These are phyloP conservation scores for Mesotaenium endlicherianum DNA, from an alignment of 139 green algal genomes.

Conservation along the genomic window DNA sequence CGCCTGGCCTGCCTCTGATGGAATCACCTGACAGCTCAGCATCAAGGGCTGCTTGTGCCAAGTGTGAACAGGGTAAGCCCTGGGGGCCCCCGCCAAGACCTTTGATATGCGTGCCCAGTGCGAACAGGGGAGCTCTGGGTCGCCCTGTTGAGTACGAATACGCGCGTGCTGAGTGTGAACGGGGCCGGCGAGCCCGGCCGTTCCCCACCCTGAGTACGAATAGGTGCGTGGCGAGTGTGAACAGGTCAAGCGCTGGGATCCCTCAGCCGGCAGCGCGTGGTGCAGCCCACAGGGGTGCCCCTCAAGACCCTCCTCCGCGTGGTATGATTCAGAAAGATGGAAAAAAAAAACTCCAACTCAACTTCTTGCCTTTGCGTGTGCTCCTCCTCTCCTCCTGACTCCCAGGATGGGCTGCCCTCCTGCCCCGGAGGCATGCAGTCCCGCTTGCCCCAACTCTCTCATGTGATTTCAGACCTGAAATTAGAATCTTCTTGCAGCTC, in stretches of 20 bases:
- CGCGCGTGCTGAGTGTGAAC: no score
- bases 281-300: slow-evolving; percentile 83
- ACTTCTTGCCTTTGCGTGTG: not conserved
- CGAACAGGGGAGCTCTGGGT: no score
- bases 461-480: no score
- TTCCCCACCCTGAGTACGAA: not conserved
- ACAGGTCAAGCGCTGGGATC: slow-evolving; percentile 83
- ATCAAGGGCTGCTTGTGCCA: no score
- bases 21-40: no score
- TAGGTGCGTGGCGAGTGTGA: not conserved
- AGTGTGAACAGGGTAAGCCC: no score
- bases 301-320: slow-evolving; percentile 66
- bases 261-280: slow-evolving; percentile 73
- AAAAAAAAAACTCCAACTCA: not conserved
- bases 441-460: not conserved
- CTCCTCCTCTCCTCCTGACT: not conserved
- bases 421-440: not conserved
- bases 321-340: slow-evolving; percentile 52
- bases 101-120: no score
- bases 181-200: no score
- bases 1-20: no score
- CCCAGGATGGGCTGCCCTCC: not conserved
- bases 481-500: no score
- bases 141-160: no score
- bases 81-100: no score